phyloP scores from a whole-genome alignment of 2,329 filamentous ascomycete species.

The Atkinsonella texensis region DNA sequence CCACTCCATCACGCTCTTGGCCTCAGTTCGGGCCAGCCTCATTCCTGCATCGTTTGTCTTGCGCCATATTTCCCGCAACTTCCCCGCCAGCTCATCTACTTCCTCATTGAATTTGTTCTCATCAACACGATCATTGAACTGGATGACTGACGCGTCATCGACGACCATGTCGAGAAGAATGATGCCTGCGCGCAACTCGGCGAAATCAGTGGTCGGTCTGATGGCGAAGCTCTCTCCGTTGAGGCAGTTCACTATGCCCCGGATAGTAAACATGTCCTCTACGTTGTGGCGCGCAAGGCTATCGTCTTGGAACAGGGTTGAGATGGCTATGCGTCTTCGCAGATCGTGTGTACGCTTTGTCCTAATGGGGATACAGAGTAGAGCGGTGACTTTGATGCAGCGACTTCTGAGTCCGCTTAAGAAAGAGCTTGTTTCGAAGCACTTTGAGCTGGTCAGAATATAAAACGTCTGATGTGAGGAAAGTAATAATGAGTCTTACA shows the following conservation, averaged over 20 bases:
- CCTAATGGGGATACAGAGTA: conserved; percentile 46
- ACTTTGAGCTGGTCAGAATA: conserved; percentile 25
- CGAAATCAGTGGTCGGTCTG: conserved; percentile 51
- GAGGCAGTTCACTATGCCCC: conserved; percentile 34
- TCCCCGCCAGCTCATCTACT: conserved; percentile 53
- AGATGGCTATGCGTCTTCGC: conserved; percentile 52
- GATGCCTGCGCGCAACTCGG: conserved; percentile 51
- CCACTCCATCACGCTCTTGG: conserved; percentile 64
- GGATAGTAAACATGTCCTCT: conserved; percentile 29
- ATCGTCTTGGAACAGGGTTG: conserved; percentile 45
- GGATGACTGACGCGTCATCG: conserved; percentile 40
- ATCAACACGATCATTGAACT: conserved; percentile 16
- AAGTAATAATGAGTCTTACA: conserved; percentile 22
- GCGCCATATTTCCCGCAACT: conserved; percentile 44
- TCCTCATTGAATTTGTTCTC: conserved; percentile 51
- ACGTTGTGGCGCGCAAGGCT: conserved; percentile 28
- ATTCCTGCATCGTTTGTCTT: conserved; percentile 66
- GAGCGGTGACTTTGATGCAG: conserved; percentile 44
- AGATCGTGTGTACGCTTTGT: conserved; percentile 43
- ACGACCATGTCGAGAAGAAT: conserved; percentile 63
- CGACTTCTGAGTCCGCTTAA: conserved; percentile 31
- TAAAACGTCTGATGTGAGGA: neutral
- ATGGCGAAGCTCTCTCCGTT: conserved; percentile 38
- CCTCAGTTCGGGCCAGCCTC: conserved; percentile 58
- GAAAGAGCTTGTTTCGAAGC: conserved; percentile 32